phyloP scores from a whole-genome alignment of 2,329 filamentous ascomycete species.

The Epichloe elymi region DNA sequence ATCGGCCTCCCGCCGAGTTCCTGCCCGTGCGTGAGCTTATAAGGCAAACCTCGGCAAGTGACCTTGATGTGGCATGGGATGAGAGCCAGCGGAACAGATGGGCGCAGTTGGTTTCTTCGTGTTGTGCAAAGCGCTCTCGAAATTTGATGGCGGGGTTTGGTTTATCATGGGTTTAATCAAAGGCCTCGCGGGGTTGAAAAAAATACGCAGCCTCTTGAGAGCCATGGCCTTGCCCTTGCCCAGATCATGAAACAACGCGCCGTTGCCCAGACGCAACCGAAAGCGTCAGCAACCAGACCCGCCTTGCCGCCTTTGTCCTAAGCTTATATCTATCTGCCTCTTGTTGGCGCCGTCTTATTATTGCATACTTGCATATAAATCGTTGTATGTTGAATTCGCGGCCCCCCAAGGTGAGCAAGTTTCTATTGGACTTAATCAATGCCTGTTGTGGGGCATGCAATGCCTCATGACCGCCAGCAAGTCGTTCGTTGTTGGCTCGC shows the following conservation, averaged over 20 bases:
- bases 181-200: too few species aligned
- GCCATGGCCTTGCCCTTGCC: too few species aligned
- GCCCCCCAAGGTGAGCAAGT: conserved; percentile 22
- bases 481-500: too few species aligned
- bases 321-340: too few species aligned
- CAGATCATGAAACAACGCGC: not conserved
- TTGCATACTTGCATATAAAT: too few species aligned
- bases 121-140: not conserved
- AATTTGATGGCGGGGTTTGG: not conserved
- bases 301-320: too few species aligned
- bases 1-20: not conserved
- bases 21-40: not conserved
- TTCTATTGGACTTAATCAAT: conserved; percentile 21
- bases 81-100: too few species aligned
- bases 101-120: too few species aligned
- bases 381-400: not conserved
- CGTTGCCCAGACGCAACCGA: not conserved
- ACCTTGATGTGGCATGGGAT: not conserved
- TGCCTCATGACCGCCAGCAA: too few species aligned
- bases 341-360: too few species aligned
- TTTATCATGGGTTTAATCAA: too few species aligned
- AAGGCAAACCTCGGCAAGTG: not conserved
- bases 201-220: too few species aligned
- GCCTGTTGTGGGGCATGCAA: not conserved
- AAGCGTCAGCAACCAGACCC: not conserved